A percentile compares a stretch with the other conserved stretches of the same genome.
Evolutionary conservation across 805 yeast species (phyloP).

Genomic region (Ogataea pini): DNA sequence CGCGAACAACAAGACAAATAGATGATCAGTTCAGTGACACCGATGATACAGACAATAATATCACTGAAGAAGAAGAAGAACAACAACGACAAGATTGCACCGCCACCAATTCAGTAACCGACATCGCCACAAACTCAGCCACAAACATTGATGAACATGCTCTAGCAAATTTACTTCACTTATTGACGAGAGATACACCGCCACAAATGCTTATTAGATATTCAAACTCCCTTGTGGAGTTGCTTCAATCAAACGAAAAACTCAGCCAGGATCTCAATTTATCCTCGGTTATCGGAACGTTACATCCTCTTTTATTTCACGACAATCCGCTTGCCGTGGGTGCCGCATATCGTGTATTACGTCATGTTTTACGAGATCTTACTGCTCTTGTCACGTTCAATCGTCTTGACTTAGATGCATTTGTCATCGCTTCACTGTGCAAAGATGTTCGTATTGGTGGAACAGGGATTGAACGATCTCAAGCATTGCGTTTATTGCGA

Average conservation of each 20-base stretch:
- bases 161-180: constrained; percentile 60
- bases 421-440: constrained; percentile 63
- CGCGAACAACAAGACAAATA: constrained; percentile 6
- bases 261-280: constrained; percentile 65
- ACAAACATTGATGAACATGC: constrained; percentile 53
- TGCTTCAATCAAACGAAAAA: constrained; percentile 58
- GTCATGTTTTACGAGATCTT: constrained; percentile 59
- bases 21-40: constrained; percentile 12
- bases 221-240: constrained; percentile 63
- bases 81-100: no score
- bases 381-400: constrained; percentile 57
- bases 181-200: constrained; percentile 52
- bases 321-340: constrained; percentile 64
- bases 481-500: constrained; percentile 73
- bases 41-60: neutral
- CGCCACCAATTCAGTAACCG: neutral
- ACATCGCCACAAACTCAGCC: neutral
- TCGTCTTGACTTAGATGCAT: constrained; percentile 57
- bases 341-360: constrained; percentile 71
- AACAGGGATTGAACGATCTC: constrained; percentile 59
- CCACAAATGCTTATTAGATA: constrained; percentile 53
- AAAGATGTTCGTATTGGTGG: constrained; percentile 44
- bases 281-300: constrained; percentile 50
- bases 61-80: neutral
- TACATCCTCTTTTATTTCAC: constrained; percentile 55